A percentile compares a stretch with the other conserved stretches of the same genome.
phyloP scores from a whole-genome alignment of 2,329 filamentous ascomycete species.

The Pseudogymnoascus sp. region DNA sequence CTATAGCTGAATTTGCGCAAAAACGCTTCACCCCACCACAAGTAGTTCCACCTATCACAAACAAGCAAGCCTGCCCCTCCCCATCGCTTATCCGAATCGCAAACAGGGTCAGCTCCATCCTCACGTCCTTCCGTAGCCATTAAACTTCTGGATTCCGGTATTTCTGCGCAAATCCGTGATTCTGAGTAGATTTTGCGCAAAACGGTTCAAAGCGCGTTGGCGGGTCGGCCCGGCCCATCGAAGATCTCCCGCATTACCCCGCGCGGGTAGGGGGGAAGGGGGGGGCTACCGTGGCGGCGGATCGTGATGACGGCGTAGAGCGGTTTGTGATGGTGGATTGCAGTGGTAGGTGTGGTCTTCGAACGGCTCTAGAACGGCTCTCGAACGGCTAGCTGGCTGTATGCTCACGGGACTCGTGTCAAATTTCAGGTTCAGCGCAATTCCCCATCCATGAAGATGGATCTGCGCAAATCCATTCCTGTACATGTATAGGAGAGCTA shows the following conservation, averaged over 20 bases:
- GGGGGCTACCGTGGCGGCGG: too few species aligned
- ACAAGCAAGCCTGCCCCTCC: too few species aligned
- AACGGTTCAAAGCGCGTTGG: neutral
- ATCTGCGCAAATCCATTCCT: neutral
- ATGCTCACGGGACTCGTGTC: too few species aligned
- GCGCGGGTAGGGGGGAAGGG: too few species aligned
- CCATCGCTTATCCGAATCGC: too few species aligned
- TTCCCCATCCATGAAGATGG: neutral
- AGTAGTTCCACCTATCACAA: too few species aligned
- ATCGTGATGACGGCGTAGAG: too few species aligned
- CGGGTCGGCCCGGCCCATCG: neutral
- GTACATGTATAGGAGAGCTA: neutral
- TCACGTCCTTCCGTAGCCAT: neutral
- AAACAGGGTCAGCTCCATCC: neutral
- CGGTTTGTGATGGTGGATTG: neutral
- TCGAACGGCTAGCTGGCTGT: too few species aligned
- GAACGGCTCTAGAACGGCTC: too few species aligned
- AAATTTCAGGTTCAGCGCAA: neutral
- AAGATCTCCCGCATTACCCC: neutral
- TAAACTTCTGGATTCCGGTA: neutral
- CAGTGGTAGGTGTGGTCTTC: too few species aligned
- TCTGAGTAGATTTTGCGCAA: neutral
- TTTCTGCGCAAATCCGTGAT: neutral
- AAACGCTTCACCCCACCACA: too few species aligned
- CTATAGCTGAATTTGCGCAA: neutral